Evolutionary conservation across 306 rosid species (phyloP).

Genomic region (Morella rubra): DNA sequence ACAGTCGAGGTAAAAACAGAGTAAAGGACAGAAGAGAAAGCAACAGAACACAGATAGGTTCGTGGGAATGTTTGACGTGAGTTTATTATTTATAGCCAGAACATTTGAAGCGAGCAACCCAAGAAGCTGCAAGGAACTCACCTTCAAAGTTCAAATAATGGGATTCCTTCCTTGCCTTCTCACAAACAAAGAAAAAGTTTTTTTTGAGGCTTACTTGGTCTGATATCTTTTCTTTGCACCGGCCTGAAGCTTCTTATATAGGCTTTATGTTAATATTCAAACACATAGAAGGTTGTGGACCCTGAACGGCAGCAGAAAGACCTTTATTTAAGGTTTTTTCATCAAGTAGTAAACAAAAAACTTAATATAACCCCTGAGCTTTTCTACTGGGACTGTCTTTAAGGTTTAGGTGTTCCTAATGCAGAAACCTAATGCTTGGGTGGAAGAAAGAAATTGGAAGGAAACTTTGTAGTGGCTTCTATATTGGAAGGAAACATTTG

Average conservation of each 20-base stretch:
- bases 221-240: conserved; percentile 37
- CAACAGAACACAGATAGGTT: conserved; percentile 19
- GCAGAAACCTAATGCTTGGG: conserved; percentile 8
- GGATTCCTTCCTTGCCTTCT: conserved; percentile 59
- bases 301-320: conserved; percentile 26
- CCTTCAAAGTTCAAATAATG: conserved; percentile 31
- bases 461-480: conserved; percentile 8
- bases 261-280: conserved; percentile 38
- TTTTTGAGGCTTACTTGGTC: conserved; percentile 13
- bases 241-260: conserved; percentile 45
- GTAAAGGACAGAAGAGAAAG: conserved; percentile 3
- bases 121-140: conserved; percentile 53
- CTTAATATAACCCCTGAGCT: conserved; percentile 7
- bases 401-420: neutral
- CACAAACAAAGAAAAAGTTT: conserved; percentile 29
- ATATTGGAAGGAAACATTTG: conserved; percentile 19
- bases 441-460: conserved; percentile 8
- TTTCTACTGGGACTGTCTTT: neutral
- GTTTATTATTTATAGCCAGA: conserved; percentile 22
- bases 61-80: conserved; percentile 22
- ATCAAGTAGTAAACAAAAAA: neutral
- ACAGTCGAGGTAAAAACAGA: conserved; percentile 17
- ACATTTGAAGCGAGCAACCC: conserved; percentile 25
- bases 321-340: conserved; percentile 13
- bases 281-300: conserved; percentile 45